phyloP scores from a whole-genome alignment of 31 red algal genomes.

The Endocladia muricata region DNA sequence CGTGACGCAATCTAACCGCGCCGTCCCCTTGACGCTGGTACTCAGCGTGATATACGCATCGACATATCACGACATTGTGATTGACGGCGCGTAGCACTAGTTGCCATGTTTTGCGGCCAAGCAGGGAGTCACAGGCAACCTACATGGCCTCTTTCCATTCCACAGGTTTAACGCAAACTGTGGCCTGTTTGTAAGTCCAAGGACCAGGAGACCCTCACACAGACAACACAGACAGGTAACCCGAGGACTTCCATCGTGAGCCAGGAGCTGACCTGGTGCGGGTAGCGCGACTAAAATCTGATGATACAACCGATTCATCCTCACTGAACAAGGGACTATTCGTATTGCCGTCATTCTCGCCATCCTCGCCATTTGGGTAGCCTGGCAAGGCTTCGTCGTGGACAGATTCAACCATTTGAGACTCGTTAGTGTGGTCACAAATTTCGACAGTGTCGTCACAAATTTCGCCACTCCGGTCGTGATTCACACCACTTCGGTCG shows the following conservation, averaged over 20 bases:
- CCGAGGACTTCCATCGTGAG: background rate
- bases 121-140: background rate
- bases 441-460: no score
- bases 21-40: background rate
- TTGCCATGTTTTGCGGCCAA: background rate
- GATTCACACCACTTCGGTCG: background rate
- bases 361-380: no score
- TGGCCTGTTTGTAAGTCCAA: background rate
- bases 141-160: background rate
- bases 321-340: background rate
- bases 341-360: no score
- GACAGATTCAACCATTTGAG: background rate
- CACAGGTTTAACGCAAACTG: background rate
- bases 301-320: background rate
- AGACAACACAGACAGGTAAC: background rate
- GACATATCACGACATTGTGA: background rate
- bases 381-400: background rate
- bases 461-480: no score
- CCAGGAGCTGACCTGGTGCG: background rate
- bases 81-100: background rate
- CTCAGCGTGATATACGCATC: background rate
- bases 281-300: background rate
- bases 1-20: background rate
- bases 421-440: background rate
- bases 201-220: background rate